A percentile compares a stretch with the other conserved stretches of the same genome.
Evolutionary conservation across 108 stramenopile genomes (phyloP).

Genomic region (Skeletonema marinoi): DNA sequence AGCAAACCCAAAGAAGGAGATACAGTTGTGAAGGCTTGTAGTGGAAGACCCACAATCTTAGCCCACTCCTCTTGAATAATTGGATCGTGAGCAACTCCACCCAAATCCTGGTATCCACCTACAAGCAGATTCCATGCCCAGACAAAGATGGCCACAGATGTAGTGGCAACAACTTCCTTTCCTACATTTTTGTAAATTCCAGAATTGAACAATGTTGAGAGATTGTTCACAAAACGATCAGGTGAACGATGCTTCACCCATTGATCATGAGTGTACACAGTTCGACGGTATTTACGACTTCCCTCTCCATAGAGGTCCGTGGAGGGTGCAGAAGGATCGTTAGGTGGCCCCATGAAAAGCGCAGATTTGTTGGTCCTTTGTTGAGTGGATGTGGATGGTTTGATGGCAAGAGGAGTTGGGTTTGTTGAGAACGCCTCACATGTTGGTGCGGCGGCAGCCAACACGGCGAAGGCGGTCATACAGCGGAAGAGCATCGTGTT

Average conservation of each 20-base stretch:
- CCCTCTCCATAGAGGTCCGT: slow-evolving; percentile 50
- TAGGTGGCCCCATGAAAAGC: slow-evolving; percentile 1
- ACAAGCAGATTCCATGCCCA: slow-evolving; percentile 45
- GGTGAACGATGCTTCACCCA: slow-evolving; percentile 68
- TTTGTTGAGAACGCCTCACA: slow-evolving; percentile 25
- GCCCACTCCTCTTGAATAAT: slow-evolving; percentile 29
- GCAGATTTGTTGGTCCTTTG: slow-evolving; percentile 1
- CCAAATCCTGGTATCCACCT: slow-evolving; percentile 52
- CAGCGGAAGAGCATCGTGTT: slow-evolving; percentile 18
- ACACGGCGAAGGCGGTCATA: slow-evolving; percentile 9
- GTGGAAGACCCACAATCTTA: slow-evolving; percentile 41
- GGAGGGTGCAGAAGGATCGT: background rate
- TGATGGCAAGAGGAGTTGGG: slow-evolving; percentile 1
- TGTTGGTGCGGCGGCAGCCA: slow-evolving; percentile 11
- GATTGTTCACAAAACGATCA: slow-evolving; percentile 56
- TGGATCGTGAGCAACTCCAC: slow-evolving; percentile 43
- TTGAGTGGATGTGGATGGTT: slow-evolving; percentile 4
- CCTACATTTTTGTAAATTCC: slow-evolving; percentile 53
- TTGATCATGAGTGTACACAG: slow-evolving; percentile 72
- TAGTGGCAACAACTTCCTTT: slow-evolving; percentile 42
- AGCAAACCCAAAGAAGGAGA: slow-evolving; percentile 57
- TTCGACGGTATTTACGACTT: slow-evolving; percentile 61
- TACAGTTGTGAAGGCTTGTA: slow-evolving; percentile 52
- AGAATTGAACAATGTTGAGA: slow-evolving; percentile 36
- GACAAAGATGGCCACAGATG: slow-evolving; percentile 43